These are phyloP conservation scores for Chrysosporium queenslandicum DNA, from an alignment of 2,329 filamentous ascomycete genomes.

Conservation along the genomic window DNA sequence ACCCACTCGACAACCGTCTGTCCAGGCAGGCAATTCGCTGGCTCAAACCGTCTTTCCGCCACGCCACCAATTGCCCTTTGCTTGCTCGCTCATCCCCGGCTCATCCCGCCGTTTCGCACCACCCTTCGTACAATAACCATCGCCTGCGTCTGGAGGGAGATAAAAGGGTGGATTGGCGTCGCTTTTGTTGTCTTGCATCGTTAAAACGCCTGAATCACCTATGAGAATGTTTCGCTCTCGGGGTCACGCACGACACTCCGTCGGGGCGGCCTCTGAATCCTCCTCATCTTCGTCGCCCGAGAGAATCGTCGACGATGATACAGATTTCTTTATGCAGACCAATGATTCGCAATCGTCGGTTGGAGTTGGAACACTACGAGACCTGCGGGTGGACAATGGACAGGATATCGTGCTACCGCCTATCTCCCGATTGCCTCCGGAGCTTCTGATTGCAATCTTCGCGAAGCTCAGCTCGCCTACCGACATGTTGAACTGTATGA, in stretches of 20 bases:
- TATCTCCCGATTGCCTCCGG: slow-evolving; percentile 76
- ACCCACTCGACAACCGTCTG: not conserved
- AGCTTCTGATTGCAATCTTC: slow-evolving; percentile 90
- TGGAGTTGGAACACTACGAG: slow-evolving; percentile 65
- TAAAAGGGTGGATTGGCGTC: not conserved
- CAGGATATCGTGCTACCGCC: slow-evolving; percentile 41
- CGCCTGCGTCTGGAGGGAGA: not conserved
- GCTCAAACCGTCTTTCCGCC: not conserved
- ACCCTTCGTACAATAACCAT: not conserved
- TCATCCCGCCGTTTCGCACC: not conserved
- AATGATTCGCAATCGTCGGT: slow-evolving; percentile 93
- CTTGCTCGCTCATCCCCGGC: not conserved
- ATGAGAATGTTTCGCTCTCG: slow-evolving; percentile 31
- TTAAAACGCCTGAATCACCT: not conserved
- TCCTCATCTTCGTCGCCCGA: slow-evolving; percentile 24
- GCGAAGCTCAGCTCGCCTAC: slow-evolving; percentile 63
- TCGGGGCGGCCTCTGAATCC: slow-evolving; percentile 35
- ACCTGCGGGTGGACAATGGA: slow-evolving; percentile 56
- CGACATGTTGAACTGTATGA: slow-evolving; percentile 79
- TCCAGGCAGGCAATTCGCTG: not conserved
- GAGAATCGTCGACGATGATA: slow-evolving; percentile 67
- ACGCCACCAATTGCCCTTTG: not conserved
- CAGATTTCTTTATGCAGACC: slow-evolving; percentile 72
- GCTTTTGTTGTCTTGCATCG: not conserved
- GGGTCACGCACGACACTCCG: slow-evolving; percentile 29